phyloP scores from a whole-genome alignment of 2,329 filamentous ascomycete genomes.

The Pseudogymnoascus sp. region DNA sequence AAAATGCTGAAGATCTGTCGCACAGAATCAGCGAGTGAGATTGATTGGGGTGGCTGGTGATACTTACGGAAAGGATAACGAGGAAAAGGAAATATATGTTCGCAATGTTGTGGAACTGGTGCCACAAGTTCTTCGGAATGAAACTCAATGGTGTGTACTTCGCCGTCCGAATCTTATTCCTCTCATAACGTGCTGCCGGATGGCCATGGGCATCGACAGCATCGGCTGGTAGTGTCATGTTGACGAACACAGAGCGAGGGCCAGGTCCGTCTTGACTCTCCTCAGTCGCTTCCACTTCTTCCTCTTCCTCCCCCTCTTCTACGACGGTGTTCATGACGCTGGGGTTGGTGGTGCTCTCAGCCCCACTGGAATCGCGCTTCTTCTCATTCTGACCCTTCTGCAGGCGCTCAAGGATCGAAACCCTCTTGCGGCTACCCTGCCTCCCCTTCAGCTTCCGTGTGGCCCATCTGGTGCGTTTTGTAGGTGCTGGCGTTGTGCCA shows the following conservation, averaged over 20 bases:
- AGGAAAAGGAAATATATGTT: slow-evolving; percentile 98
- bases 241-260: slow-evolving; percentile 70
- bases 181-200: slow-evolving; percentile 61
- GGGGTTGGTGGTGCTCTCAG: slow-evolving; percentile 21
- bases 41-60: not conserved
- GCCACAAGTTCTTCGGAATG: slow-evolving; percentile 91
- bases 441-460: slow-evolving; percentile 78
- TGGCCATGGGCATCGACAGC: slow-evolving; percentile 75
- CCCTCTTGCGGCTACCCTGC: slow-evolving; percentile 70
- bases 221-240: slow-evolving; percentile 67
- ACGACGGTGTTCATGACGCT: slow-evolving; percentile 14
- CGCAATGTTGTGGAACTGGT: slow-evolving; percentile 97
- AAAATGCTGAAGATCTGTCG: slow-evolving; percentile 89
- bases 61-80: slow-evolving; percentile 84
- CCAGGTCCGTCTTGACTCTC: slow-evolving; percentile 33
- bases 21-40: slow-evolving; percentile 18
- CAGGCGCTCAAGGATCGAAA: slow-evolving; percentile 71
- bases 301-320: slow-evolving; percentile 14
- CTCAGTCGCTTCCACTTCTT: slow-evolving; percentile 28
- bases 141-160: slow-evolving; percentile 97
- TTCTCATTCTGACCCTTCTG: slow-evolving; percentile 65
- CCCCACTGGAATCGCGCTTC: slow-evolving; percentile 46
- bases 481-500: slow-evolving; percentile 48
- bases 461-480: slow-evolving; percentile 86
- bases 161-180: slow-evolving; percentile 96